phyloP scores from a whole-genome alignment of 106 monocot genomes.

The Platanthera guangdongensis region DNA sequence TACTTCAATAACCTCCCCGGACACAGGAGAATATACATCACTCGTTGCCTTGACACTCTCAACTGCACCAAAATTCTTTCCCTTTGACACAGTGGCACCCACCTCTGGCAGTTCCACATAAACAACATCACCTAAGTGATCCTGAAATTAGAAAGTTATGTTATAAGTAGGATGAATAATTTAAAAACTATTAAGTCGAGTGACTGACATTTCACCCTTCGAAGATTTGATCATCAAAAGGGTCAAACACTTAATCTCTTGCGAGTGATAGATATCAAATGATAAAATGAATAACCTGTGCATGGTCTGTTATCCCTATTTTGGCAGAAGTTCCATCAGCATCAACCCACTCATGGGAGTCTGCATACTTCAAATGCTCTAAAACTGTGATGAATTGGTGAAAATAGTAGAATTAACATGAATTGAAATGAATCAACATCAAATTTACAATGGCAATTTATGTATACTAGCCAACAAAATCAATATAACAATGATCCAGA shows the following conservation, averaged over 20 bases:
- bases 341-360: constrained; percentile 92
- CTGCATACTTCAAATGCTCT: constrained; percentile 81
- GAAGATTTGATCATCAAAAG: neutral
- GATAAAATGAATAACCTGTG: constrained; percentile 48
- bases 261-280: neutral
- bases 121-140: constrained; percentile 96
- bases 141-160: constrained; percentile 32
- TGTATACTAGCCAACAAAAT: too few relatives aligned
- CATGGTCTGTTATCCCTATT: constrained; percentile 95
- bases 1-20: constrained; percentile 78
- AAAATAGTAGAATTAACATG: constrained; percentile 1
- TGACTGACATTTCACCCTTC: neutral
- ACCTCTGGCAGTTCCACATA: constrained; percentile 91
- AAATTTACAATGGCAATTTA: neutral
- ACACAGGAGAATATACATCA: constrained; percentile 81
- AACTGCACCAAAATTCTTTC: constrained; percentile 87
- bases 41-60: constrained; percentile 98
- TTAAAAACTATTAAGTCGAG: neutral
- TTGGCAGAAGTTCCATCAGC: constrained; percentile 78
- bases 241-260: neutral
- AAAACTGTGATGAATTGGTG: constrained; percentile 34
- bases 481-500: too few relatives aligned
- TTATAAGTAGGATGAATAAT: neutral
- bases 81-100: too few relatives aligned
- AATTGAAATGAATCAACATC: neutral